A percentile compares a stretch with the other conserved stretches of the same genome.
Conservation (phyloP, 352 stramenopile species). For the Pythium diclinum region DNA sequence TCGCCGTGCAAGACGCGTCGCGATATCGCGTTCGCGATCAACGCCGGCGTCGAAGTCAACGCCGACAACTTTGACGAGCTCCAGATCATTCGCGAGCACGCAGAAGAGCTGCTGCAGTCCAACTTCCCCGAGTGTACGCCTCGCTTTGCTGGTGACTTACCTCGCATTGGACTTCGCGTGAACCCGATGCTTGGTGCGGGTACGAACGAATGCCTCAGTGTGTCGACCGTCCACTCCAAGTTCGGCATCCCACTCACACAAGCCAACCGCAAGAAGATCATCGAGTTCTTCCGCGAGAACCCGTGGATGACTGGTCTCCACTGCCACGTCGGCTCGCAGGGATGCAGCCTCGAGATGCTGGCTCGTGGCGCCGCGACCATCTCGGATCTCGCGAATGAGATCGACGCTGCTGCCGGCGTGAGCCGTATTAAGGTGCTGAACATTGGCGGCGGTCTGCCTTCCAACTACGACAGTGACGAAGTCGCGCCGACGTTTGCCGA, state of each 20-base stretch:
- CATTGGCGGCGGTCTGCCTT: slow-evolving; percentile 89
- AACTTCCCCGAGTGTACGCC: slow-evolving; percentile 63
- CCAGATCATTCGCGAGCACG: slow-evolving; percentile 76
- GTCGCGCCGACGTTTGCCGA: slow-evolving; percentile 72
- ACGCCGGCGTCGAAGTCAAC: slow-evolving; percentile 86
- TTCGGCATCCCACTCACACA: slow-evolving; percentile 84
- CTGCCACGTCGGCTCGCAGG: slow-evolving; percentile 86
- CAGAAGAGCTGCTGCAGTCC: slow-evolving; percentile 88
- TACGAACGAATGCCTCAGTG: slow-evolving; percentile 83
- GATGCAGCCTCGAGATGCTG: slow-evolving; percentile 84
- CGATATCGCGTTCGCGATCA: slow-evolving; percentile 87
- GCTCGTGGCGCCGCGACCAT: slow-evolving; percentile 65
- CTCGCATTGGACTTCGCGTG: slow-evolving; percentile 87
- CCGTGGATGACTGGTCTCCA: slow-evolving; percentile 88
- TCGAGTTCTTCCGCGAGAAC: slow-evolving; percentile 76
- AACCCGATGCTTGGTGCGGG: slow-evolving; percentile 90
- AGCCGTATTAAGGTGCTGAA: slow-evolving; percentile 85
- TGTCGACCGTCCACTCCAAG: slow-evolving; percentile 89
- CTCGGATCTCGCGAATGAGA: slow-evolving; percentile 81
- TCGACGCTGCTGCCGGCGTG: slow-evolving; percentile 62
- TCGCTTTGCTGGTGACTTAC: slow-evolving; percentile 53
- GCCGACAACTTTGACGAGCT: slow-evolving; percentile 90
- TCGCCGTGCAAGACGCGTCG: slow-evolving; percentile 89
- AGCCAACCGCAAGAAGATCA: slow-evolving; percentile 51
- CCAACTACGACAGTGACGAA: slow-evolving; percentile 83